Base-by-base conservation (phyloP, 2,329 filamentous ascomycete species). In the Parastagonospora avenae region DNA sequence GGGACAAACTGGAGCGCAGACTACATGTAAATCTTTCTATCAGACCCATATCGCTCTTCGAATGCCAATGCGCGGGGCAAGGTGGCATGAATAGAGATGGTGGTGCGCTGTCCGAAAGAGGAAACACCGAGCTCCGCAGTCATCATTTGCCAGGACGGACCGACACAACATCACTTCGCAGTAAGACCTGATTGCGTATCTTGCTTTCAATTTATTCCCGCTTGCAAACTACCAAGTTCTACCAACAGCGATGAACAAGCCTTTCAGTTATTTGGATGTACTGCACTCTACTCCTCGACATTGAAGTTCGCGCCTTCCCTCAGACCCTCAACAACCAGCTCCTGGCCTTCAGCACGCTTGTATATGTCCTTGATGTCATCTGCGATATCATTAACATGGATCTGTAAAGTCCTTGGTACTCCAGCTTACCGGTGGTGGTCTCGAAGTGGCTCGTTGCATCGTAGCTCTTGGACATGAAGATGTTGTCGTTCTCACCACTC, bases 401-500 rank as follows among this genome's bases (percentile, higher is more conserved):
- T 8, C 9, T n/a, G 32, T 8, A 19, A 14, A 12, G 12, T 28
- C 4, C 16, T 15, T 24, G 12, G n/a, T 2, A n/a, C 14, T 4
- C 30, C 6, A 24, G 50, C 76, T 68, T 76, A 84, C 83, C 81
- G 46, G 86, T 89, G 28, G 85, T 87, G 31, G 91, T 97, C 85
- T 99, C 94, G 70, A 99, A 99, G 82, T 99, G 94, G 75, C 90
- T 96, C 59, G 90, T 95, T 46, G 95, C 91, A 71, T 99, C 95
- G 78, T 99, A 99, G 80, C 91, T 96, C 86, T 95, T 97, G 69
- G 92, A 96, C 74, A 99, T 92, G 80, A 92, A 99, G 75, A 99
- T 88, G 77, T 92, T 92, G 80, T 97, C 92, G 64, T 87, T 89
- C 63, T 80, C 82, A 58, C 94, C 94, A 69, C 88, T 85, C 69